Percentiles rank a stretch among this genome's conserved stretches.
Evolutionary conservation across 2,329 filamentous ascomycete genomes (phyloP).

Genomic region (Ascochyta fabae): DNA sequence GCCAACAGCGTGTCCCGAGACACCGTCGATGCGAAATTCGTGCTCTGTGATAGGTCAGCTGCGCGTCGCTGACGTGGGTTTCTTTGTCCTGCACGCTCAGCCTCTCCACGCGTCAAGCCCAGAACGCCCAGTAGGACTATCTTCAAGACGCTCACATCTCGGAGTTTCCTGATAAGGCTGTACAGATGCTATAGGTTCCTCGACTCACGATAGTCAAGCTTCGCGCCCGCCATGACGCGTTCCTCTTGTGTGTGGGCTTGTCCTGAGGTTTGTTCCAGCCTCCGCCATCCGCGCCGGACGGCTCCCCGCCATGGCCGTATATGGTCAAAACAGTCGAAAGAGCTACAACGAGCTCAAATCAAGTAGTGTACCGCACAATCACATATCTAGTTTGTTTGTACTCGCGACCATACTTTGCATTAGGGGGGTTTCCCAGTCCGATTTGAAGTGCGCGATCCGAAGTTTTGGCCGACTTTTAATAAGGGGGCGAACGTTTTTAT

Average conservation of each 20-base stretch:
- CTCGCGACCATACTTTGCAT: neutral
- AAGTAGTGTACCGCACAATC: constrained; percentile 10
- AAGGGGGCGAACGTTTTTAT: too few relatives aligned
- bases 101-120: constrained; percentile 29
- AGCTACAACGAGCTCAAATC: constrained; percentile 1
- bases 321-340: constrained; percentile 19
- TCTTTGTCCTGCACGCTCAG: constrained; percentile 23
- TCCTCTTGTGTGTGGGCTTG: constrained; percentile 22
- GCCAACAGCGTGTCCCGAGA: neutral
- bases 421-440: too few relatives aligned
- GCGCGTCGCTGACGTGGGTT: constrained; percentile 2
- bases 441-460: too few relatives aligned
- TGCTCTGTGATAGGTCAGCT: constrained; percentile 16
- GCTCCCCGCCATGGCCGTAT: constrained; percentile 40
- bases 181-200: constrained; percentile 11
- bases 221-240: constrained; percentile 38
- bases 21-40: constrained; percentile 11
- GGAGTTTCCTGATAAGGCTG: constrained; percentile 22
- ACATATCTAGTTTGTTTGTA: neutral
- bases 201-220: constrained; percentile 19
- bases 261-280: constrained; percentile 28
- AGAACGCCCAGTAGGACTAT: constrained; percentile 13
- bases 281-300: constrained; percentile 22
- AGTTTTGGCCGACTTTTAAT: too few relatives aligned
- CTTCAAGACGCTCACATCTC: constrained; percentile 4